Conservation (phyloP, 306 rosid species). For the Lotus japonicus region DNA sequence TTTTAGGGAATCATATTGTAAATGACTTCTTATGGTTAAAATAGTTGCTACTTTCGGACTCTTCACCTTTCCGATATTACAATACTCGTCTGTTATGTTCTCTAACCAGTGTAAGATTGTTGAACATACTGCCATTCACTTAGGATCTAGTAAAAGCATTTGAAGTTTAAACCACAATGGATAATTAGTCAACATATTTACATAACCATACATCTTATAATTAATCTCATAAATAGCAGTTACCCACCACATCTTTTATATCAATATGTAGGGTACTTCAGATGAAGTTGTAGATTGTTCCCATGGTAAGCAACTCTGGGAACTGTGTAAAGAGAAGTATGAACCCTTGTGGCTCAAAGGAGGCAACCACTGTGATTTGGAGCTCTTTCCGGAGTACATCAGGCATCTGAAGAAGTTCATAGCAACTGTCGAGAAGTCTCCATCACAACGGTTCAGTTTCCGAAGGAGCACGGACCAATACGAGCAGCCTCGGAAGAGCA, state of each 20-base stretch:
- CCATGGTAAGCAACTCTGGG: slow-evolving; percentile 95
- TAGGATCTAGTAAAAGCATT: neutral
- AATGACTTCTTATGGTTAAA: neutral
- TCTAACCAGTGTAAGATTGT: neutral
- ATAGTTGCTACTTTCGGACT: neutral
- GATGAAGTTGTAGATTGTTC: slow-evolving; percentile 94
- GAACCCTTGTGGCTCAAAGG: slow-evolving; percentile 95
- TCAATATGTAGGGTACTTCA: slow-evolving; percentile 66
- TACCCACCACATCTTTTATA: slow-evolving; percentile 6
- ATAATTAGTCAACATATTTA: neutral
- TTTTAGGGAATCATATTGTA: neutral
- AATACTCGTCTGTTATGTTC: neutral
- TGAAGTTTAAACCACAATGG: neutral
- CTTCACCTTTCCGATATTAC: neutral
- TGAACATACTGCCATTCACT: neutral
- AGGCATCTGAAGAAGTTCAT: slow-evolving; percentile 86
- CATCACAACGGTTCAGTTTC: slow-evolving; percentile 60
- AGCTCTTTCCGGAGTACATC: slow-evolving; percentile 79
- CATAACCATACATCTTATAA: neutral
- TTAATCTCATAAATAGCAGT: neutral
- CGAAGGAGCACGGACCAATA: slow-evolving; percentile 77
- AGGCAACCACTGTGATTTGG: slow-evolving; percentile 87
- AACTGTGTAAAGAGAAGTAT: slow-evolving; percentile 83
- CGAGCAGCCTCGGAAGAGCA: slow-evolving; percentile 84
- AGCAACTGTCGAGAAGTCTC: slow-evolving; percentile 74